Conservation (phyloP, 345 rosid genomes). For the Citrus australasica region DNA sequence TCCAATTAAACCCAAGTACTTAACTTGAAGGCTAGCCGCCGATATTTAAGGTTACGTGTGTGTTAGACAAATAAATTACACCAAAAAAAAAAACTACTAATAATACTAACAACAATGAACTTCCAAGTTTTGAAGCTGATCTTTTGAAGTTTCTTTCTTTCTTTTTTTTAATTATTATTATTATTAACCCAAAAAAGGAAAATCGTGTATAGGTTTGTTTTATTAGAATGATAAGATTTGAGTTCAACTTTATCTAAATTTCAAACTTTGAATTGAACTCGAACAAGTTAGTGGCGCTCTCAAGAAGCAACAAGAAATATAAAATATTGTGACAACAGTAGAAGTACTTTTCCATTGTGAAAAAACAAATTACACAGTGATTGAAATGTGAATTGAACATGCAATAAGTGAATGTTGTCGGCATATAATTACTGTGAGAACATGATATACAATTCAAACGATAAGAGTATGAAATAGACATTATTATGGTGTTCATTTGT, state of each 20-base stretch:
- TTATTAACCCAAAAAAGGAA: no score
- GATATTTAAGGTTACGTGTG: neutral
- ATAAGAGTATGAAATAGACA: no score
- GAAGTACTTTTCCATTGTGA: neutral
- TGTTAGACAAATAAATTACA: neutral
- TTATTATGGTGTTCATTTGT: constrained; percentile 1
- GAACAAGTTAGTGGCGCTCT: neutral
- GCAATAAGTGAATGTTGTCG: no score
- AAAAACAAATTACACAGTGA: neutral
- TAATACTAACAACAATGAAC: neutral
- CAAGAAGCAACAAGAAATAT: neutral
- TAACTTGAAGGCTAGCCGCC: neutral
- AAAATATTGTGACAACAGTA: neutral
- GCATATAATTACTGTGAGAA: no score
- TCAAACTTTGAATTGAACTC: neutral
- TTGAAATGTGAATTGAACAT: neutral
- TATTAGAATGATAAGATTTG: neutral
- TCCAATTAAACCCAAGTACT: constrained; percentile 9
- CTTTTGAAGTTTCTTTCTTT: neutral
- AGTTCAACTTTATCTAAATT: constrained; percentile 1
- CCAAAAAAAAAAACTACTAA: neutral
- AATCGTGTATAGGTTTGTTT: no score
- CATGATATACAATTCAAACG: no score
- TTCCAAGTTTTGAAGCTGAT: neutral
- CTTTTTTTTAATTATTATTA: neutral